Evolutionary conservation across 2,329 filamentous ascomycete genomes (phyloP).

Genomic region (Aureobasidium musti): DNA sequence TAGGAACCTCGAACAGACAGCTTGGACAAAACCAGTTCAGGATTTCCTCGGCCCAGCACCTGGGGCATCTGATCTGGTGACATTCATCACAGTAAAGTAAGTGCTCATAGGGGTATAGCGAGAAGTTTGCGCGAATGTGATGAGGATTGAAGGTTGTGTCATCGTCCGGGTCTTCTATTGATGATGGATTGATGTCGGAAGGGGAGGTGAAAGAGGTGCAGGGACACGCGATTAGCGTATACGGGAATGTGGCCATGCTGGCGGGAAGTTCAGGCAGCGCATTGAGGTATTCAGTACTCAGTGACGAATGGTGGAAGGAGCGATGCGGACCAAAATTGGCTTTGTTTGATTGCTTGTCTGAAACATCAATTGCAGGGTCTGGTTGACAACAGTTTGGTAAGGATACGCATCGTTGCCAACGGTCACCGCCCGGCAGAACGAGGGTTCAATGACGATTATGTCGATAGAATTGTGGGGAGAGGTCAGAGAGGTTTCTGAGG

Average conservation of each 20-base stretch:
- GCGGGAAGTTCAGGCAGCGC: conserved; percentile 40
- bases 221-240: conserved; percentile 65
- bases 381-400: background rate
- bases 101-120: conserved; percentile 88
- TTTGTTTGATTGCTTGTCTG: conserved; percentile 1
- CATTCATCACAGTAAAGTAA: conserved; percentile 97
- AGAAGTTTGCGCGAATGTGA: conserved; percentile 82
- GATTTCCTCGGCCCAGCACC: conserved; percentile 91
- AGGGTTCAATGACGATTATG: conserved; percentile 14
- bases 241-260: conserved; percentile 59
- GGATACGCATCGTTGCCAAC: background rate
- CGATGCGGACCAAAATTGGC: background rate
- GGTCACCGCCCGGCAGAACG: background rate
- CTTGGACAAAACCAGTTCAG: conserved; percentile 94
- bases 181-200: background rate
- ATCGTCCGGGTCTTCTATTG: conserved; percentile 17
- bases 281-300: background rate
- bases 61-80: conserved; percentile 89
- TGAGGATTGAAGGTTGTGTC: conserved; percentile 81
- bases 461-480: conserved; percentile 8
- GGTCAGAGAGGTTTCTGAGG: conserved; percentile 9
- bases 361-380: background rate
- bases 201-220: conserved; percentile 50
- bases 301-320: background rate
- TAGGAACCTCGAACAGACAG: conserved; percentile 94